These are phyloP conservation scores for Alternaria sp. DNA, from an alignment of 2,329 filamentous ascomycete genomes.

Conservation along the genomic window DNA sequence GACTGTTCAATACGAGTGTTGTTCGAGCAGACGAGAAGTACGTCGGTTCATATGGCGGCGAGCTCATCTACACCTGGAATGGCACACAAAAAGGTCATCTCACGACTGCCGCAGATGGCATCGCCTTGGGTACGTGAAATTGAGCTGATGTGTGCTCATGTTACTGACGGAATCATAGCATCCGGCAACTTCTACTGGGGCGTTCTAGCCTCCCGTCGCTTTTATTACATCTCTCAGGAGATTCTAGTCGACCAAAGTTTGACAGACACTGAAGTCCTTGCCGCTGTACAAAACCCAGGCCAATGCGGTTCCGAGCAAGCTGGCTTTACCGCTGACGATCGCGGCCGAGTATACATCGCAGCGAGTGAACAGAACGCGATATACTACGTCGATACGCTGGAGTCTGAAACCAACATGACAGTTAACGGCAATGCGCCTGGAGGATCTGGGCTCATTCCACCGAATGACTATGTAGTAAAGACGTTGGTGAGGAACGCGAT, in stretches of 20 bases:
- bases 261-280: conserved; percentile 46
- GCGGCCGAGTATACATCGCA: conserved; percentile 51
- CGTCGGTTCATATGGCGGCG: conserved; percentile 49
- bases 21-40: conserved; percentile 50
- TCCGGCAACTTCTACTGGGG: conserved; percentile 54
- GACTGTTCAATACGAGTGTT: conserved; percentile 47
- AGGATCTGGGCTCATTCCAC: conserved; percentile 40
- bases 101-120: conserved; percentile 46
- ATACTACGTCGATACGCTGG: conserved; percentile 51
- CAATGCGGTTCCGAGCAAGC: conserved; percentile 52
- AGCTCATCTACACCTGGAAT: conserved; percentile 47
- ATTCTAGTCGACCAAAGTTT: conserved; percentile 39
- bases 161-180: conserved; percentile 22
- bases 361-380: conserved; percentile 55
- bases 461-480: conserved; percentile 50
- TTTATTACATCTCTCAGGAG: conserved; percentile 51
- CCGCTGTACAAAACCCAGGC: conserved; percentile 49
- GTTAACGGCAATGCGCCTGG: conserved; percentile 46
- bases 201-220: conserved; percentile 50
- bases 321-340: conserved; percentile 52
- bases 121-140: conserved; percentile 39
- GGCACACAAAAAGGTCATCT: conserved; percentile 41
- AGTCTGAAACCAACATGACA: conserved; percentile 42
- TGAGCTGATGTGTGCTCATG: background rate
- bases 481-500: conserved; percentile 49